Base-by-base conservation (phyloP, 441 rosid species). In the Daphne laureola region DNA sequence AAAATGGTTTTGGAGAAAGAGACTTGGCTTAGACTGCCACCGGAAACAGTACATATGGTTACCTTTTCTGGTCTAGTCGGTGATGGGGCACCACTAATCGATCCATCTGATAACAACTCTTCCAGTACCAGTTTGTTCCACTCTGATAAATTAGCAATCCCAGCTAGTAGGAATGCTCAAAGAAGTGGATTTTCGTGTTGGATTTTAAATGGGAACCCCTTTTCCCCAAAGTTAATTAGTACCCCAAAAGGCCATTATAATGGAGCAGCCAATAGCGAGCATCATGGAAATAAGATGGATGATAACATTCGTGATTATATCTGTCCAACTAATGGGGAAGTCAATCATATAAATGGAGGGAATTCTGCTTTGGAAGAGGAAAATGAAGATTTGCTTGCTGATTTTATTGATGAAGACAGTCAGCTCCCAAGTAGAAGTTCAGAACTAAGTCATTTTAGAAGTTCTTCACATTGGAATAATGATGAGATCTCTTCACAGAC, bases 1-100 rank as follows among this genome's bases (percentile, higher is more conserved):
- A 86, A 86, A 76, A 87, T 94, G 99, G 98, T 94, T 63, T 66
- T 94, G 76, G 99, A 94, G 77, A 87, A 74, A 87, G 99, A 94
- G 73, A 81, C 63, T 67, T 94, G 99, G 98, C 68, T 70, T 68
- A 86, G 68, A 58, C 55, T 94, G 76, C 88, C 95, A 25, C 78
- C 86, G 14, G 95, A 90, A 66, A 75, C 83, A 14, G 76, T 78
- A 23, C 85, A 82, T 68, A 72, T 67, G 59, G 75, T 90, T 57
- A 78, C 82, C 81, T 90, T 94, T 77, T 76, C 96, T 61, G 99
- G 97, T 72, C 85, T 93, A 65, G 68, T 84, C 54, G 97, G 99
- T 48, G 91, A 89, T 82, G 97, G 97, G 62, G 99, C 96, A 64
- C 79, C 96, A 66, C 58, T 80, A 53, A 74, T 86, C 63, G 76